phyloP scores from a whole-genome alignment of 2,329 filamentous ascomycete species.

The Pseudogymnoascus sp. region DNA sequence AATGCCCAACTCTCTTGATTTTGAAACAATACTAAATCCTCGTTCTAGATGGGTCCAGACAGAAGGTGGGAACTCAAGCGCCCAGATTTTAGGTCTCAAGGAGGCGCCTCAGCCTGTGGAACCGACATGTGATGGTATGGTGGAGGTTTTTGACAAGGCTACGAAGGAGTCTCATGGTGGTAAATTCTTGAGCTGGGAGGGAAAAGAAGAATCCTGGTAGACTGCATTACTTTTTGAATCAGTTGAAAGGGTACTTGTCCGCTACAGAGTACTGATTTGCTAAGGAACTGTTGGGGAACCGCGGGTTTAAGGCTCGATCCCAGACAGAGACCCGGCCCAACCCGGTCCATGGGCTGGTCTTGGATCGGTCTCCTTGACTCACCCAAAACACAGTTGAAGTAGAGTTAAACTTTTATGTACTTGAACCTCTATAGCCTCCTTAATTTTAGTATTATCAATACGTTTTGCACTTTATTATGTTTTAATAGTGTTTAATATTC shows the following conservation, averaged over 20 bases:
- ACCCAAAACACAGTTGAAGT: background rate
- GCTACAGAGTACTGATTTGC: background rate
- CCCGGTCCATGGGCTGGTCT: too few species aligned
- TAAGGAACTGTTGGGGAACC: background rate
- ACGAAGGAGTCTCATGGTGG: slow-evolving; percentile 14
- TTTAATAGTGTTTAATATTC: background rate
- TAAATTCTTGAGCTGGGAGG: slow-evolving; percentile 12
- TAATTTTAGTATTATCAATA: background rate
- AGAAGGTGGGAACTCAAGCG: slow-evolving; percentile 22
- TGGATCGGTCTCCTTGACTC: background rate
- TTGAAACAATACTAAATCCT: slow-evolving; percentile 6
- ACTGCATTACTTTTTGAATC: background rate
- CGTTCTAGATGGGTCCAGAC: slow-evolving; percentile 21
- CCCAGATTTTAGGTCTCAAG: slow-evolving; percentile 16
- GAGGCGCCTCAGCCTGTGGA: slow-evolving; percentile 18
- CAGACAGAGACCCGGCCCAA: too few species aligned
- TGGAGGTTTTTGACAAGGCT: slow-evolving; percentile 13
- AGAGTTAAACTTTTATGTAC: background rate
- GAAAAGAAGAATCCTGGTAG: slow-evolving; percentile 11
- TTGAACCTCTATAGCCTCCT: background rate
- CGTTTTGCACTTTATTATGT: background rate
- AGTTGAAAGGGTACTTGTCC: background rate
- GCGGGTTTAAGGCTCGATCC: too few species aligned
- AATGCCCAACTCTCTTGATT: background rate
- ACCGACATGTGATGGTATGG: slow-evolving; percentile 17